Conservation (phyloP, 345 rosid genomes). For the Corchorus capsularis region DNA sequence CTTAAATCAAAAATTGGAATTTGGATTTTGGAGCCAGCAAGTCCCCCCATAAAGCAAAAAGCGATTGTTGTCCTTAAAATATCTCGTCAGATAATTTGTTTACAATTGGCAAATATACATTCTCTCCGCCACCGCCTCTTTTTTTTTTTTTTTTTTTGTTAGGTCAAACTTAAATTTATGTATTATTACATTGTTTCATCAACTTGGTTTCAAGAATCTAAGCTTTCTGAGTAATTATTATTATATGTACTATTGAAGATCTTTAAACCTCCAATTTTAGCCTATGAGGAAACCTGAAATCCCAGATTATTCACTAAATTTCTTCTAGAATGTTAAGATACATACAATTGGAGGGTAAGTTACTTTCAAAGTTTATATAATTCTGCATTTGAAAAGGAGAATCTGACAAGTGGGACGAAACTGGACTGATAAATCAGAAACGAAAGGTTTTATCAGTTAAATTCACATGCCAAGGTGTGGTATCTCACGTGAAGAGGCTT, state of each 20-base stretch:
- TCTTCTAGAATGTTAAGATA: not conserved
- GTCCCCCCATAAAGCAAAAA: not conserved
- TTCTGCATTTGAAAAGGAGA: not conserved
- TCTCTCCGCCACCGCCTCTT: too few species aligned
- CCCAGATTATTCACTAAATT: not conserved
- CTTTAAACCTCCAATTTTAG: not conserved
- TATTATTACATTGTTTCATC: too few species aligned
- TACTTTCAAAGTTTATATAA: not conserved
- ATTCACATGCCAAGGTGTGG: not conserved
- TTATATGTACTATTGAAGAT: not conserved
- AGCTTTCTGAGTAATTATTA: not conserved
- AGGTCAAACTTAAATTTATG: not conserved
- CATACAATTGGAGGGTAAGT: not conserved
- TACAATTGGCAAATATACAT: not conserved
- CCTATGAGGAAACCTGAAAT: not conserved
- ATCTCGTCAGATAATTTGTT: not conserved
- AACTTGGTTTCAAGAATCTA: not conserved
- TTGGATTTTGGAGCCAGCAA: not conserved
- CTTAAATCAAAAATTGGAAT: not conserved
- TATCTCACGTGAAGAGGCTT: slow-evolving; percentile 6
- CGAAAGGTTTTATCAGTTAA: not conserved
- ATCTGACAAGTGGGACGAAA: slow-evolving; percentile 4
- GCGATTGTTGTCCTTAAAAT: not conserved
- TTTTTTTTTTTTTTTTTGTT: not conserved
- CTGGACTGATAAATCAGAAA: not conserved